Conservation (phyloP, 2,329 filamentous ascomycete species). For the Trichoderma asperellum region DNA sequence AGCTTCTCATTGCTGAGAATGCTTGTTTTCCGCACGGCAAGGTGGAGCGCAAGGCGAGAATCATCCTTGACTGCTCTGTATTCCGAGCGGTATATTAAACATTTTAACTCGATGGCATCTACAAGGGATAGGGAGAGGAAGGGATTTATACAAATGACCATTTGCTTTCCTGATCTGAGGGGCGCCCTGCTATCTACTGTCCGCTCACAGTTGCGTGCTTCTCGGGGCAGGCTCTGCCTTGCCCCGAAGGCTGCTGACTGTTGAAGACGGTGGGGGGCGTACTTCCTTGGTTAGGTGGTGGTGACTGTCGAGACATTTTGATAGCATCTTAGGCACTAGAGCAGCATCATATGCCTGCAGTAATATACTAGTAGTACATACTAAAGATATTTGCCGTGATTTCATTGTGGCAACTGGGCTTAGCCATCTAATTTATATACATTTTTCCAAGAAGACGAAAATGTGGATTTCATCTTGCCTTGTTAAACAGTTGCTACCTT, state of each 20-base stretch:
- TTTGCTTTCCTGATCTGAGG: conserved; percentile 47
- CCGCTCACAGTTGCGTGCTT: conserved; percentile 11
- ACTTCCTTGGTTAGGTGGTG: conserved; percentile 43
- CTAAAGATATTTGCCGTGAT: background rate
- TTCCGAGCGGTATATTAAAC: conserved; percentile 71
- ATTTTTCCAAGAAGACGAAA: background rate
- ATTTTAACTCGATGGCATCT: conserved; percentile 35
- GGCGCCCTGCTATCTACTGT: conserved; percentile 43
- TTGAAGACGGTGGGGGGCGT: conserved; percentile 36
- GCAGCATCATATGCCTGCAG: too few relatives aligned
- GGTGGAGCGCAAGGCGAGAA: conserved; percentile 78
- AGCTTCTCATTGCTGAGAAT: background rate
- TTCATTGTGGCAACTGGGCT: background rate
- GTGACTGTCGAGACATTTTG: conserved; percentile 49
- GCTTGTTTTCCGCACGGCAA: conserved; percentile 63
- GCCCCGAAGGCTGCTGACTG: conserved; percentile 7
- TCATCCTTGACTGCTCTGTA: conserved; percentile 75
- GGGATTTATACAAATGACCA: conserved; percentile 44
- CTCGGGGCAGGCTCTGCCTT: conserved; percentile 1
- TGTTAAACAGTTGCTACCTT: too few relatives aligned
- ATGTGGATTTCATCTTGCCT: background rate
- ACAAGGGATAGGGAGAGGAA: conserved; percentile 42
- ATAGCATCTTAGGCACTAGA: too few relatives aligned
- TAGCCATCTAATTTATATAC: too few relatives aligned
- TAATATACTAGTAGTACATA: too few relatives aligned